Evolutionary conservation across 441 rosid genomes (phyloP), one percentile per base, ranked within the genome.

Genomic region (Syzygium malaccense): DNA sequence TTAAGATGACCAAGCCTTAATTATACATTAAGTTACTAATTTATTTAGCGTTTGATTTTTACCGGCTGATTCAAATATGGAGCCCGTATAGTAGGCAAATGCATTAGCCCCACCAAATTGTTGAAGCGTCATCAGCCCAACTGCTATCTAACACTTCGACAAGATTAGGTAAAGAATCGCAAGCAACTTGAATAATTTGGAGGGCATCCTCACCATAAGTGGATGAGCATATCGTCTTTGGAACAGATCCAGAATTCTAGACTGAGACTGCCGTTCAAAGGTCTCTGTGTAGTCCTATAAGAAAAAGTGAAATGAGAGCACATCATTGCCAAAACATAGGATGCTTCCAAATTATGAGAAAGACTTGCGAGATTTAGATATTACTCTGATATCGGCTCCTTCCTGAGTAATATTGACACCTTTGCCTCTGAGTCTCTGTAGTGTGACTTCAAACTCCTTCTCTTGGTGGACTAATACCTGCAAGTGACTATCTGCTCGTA

Each of bases 61-160:
- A 97, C 98, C 95, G 23, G 96, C 91, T 85, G 90, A 87, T 14
- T 90, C 88, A 88, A 94, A 93, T 18, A 94, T 88, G 53, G 93
- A 90, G 86, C 92, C 92, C 7, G 93, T 91, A 87, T 94, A 96
- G 85, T 51, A 93, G 23, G 90, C 85, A 85, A 96, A 15, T 51
- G 93, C 97, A 58, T 91, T 87, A 56, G 62, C 57, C 48, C 96
- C 97, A 49, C 91, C 91, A 62, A 94, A 90, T 91, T 92, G 93
- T 85, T 91, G 94, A 26, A 96, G 25, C 5, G 90, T 20, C 94
- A 96, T 92, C 32, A 96, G 66, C 85, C 98, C 99, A 14, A 93
- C 93, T 86, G 96, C 97, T 87, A 93, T 91, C 97, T 96, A 58
- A 90, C 25, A 51, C 87, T 85, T 58, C 33, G 33, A 32, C 80